Percentiles rank a stretch among this genome's conserved stretches.
Conservation (phyloP, 352 stramenopile species). For the Globisporangium uncinulatum region DNA sequence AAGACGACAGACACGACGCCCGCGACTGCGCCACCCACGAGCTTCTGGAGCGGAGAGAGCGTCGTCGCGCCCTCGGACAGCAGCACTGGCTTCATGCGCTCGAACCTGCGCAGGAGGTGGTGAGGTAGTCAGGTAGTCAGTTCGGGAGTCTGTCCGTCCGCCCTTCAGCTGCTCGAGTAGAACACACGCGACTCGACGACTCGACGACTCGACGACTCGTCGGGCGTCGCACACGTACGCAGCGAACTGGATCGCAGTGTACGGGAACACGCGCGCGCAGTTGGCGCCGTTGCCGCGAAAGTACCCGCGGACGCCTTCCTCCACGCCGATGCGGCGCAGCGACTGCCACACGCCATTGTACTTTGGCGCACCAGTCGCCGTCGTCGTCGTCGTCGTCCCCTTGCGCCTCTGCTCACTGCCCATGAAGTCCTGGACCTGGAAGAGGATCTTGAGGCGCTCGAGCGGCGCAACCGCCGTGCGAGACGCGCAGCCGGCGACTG, state of each 20-base stretch:
- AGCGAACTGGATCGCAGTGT: slow-evolving; percentile 76
- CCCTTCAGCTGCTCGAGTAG: too few species aligned
- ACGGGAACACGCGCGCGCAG: slow-evolving; percentile 71
- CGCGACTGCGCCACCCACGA: slow-evolving; percentile 48
- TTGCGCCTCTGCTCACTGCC: slow-evolving; percentile 4
- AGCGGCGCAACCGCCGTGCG: slow-evolving; percentile 65
- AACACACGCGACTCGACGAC: background rate
- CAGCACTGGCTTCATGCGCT: slow-evolving; percentile 49
- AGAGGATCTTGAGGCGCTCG: slow-evolving; percentile 77
- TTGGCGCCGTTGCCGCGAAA: slow-evolving; percentile 82
- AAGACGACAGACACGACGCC: slow-evolving; percentile 60
- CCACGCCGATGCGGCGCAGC: slow-evolving; percentile 49
- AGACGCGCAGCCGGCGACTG: slow-evolving; percentile 65
- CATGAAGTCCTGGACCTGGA: slow-evolving; percentile 72
- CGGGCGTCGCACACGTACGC: slow-evolving; percentile 15
- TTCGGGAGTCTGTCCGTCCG: too few species aligned
- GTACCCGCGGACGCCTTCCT: slow-evolving; percentile 57
- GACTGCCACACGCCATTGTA: slow-evolving; percentile 56
- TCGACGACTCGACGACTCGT: too few species aligned
- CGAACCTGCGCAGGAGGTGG: slow-evolving; percentile 25
- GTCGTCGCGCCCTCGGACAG: slow-evolving; percentile 28
- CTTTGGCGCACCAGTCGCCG: slow-evolving; percentile 16
- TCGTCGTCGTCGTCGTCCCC: background rate
- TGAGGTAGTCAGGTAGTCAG: background rate
- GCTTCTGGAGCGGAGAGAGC: slow-evolving; percentile 44